A percentile compares a stretch with the other conserved stretches of the same genome.
phyloP scores from a whole-genome alignment of 2,329 filamentous ascomycete species.

The Sclerotinia subarctica region DNA sequence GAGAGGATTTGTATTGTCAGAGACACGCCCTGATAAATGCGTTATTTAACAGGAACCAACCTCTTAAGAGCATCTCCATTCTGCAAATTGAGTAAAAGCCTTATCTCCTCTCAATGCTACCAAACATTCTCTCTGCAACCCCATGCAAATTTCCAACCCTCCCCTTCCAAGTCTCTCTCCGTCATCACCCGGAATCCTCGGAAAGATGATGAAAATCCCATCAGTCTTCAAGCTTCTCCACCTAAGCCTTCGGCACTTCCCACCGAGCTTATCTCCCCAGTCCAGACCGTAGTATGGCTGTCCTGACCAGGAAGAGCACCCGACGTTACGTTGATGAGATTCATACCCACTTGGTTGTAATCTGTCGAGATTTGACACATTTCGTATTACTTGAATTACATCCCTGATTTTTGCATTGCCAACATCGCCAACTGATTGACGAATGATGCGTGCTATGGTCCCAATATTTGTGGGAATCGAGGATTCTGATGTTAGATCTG shows the following conservation, averaged over 20 bases:
- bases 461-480: neutral
- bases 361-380: neutral
- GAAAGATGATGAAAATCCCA: slow-evolving; percentile 7
- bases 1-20: neutral
- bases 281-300: neutral
- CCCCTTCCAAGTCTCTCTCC: neutral
- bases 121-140: slow-evolving; percentile 3
- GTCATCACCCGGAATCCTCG: neutral
- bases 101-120: neutral
- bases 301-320: slow-evolving; percentile 7
- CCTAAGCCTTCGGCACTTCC: slow-evolving; percentile 3
- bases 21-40: neutral
- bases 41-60: neutral
- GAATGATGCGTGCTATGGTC: neutral
- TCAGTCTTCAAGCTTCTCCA: slow-evolving; percentile 14
- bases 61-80: neutral
- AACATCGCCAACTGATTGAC: neutral
- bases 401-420: neutral
- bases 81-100: neutral
- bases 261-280: neutral
- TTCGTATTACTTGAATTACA: slow-evolving; percentile 1
- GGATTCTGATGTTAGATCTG: neutral
- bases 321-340: neutral
- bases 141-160: slow-evolving; percentile 1
- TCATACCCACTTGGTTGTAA: neutral